Base-by-base conservation (phyloP, 108 stramenopile species). In the Cyclostephanos invisitatus region DNA sequence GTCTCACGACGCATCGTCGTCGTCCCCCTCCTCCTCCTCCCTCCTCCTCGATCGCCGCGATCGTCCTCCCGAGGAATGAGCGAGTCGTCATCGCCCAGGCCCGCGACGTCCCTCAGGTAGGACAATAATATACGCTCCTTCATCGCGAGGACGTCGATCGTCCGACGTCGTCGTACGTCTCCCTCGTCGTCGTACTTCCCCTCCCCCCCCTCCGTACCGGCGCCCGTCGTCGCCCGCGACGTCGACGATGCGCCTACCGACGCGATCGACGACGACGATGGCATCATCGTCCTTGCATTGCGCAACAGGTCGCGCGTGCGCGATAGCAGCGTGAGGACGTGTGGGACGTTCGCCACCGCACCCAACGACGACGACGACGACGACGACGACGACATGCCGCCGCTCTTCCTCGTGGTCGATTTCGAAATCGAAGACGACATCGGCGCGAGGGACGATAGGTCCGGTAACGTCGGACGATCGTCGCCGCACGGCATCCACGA, bases 111-210 rank as follows among this genome's bases (percentile, higher is more conserved):
- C 15, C 77, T 74, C 24, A 89, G 37, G 44, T 85, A 82, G 48
- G 68, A 15, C 61, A 87, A 61, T 14, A 87, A 62, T 54, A 90
- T 86, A 67, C 86, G 87, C 71, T 87, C 85, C 47, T 90, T 84
- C 62, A 87, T 67, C 46, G 63, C 65, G 1, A 86, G 62, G 20
- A 65, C 44, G 48, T 72, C 78, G 40, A 75, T 72, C 53, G 62
- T 56, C 68, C 70, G 46, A 69, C 55, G 56, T 58, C 57, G 48
- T 29, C 24, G 48, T 54, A 46, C 53, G 8, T 73, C 71, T 9
- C 53, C 17, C n/a, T 53, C 64, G 2, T 61, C 53, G 8, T 73
- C 71, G 15, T 62, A 17, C n/a, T 61, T 58, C 2, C 51, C 22
- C 37, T 40, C 37, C n/a, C 12, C 38, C 20, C 27, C 53, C 24